Conservation (phyloP, 768 basidiomycete species). For the Tricholoma matsutake region DNA sequence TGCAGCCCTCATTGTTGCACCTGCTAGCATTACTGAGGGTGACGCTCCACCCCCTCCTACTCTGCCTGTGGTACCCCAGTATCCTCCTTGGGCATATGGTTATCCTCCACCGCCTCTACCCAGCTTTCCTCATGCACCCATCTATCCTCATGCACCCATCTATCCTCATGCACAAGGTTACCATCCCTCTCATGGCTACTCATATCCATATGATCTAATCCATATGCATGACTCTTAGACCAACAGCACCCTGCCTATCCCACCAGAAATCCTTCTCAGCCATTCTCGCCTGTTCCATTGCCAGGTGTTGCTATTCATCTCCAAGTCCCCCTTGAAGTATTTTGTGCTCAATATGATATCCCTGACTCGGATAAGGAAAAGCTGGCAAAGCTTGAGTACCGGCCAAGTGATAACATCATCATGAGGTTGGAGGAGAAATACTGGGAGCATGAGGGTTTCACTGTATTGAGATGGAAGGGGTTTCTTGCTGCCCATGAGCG, state of each 20-base stretch:
- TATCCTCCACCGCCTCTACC: background rate
- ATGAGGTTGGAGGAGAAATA: background rate
- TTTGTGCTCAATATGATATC: background rate
- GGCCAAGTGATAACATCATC: background rate
- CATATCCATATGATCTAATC: background rate
- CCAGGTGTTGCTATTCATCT: background rate
- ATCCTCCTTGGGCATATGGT: too few relatives aligned
- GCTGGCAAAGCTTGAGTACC: background rate
- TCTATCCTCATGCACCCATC: background rate
- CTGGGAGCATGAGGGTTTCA: background rate
- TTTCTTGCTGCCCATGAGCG: background rate
- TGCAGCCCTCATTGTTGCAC: too few relatives aligned
- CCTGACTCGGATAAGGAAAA: background rate
- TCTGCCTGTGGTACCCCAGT: background rate
- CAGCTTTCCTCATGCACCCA: background rate
- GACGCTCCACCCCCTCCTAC: background rate
- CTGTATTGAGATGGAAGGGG: background rate
- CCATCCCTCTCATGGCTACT: too few relatives aligned
- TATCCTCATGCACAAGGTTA: too few relatives aligned
- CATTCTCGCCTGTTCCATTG: background rate
- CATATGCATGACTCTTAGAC: background rate
- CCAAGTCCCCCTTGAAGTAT: background rate
- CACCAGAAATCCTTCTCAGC: background rate
- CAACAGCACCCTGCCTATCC: too few relatives aligned
- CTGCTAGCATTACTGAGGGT: background rate